Evolutionary conservation across 352 stramenopile genomes (phyloP), one percentile per base, ranked within the genome.

Genomic region (Pythium sukuiense): DNA sequence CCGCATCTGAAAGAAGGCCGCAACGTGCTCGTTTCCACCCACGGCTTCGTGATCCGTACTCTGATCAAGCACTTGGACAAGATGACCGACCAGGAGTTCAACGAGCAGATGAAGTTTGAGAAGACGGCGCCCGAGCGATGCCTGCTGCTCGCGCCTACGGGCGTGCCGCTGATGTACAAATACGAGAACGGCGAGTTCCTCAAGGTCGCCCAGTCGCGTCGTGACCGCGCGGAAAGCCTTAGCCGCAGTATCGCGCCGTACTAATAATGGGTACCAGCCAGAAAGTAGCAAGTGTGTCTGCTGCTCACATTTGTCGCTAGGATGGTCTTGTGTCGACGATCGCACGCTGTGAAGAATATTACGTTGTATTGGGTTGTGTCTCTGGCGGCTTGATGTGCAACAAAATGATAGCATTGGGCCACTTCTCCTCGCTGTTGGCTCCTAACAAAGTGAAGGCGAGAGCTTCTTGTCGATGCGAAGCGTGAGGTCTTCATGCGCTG

Each of bases 11-110:
- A 77, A 27, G 80, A 77, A 27, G 86, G 86, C 33, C 79, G 83
- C 50, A 94, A 92, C 55, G 86, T 94, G 26, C 71, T 94, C 14
- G 71, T 94, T 12, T 94, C 86, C 24, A 89, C 82, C 13, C 86
- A 94, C 54, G 86, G 86, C 20, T 94, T 94, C 65, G 86, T 92
- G 50, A 92, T 94, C 63, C 83, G 86, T 20, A 94, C 86, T 66
- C 76, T 94, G 71, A 89, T 94, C 65, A 94, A 94, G 70, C 70
- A 91, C 63, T 69, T 94, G 32, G 86, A 94, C 72, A 73, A 74
- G 61, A 92, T 94, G 82, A 79, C 87, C 62, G 81, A 89, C 18
- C 61, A 80, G 20, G 78, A 82, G 54, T 94, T 92, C 63, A 88
- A 85, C 46, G 80, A 83, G 35, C 86, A 94, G 65, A 94, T 94